A percentile compares a stretch with the other conserved stretches of the same genome.
Conservation (phyloP, 2,329 filamentous ascomycete species). For the Rugonectria rugulosa region DNA sequence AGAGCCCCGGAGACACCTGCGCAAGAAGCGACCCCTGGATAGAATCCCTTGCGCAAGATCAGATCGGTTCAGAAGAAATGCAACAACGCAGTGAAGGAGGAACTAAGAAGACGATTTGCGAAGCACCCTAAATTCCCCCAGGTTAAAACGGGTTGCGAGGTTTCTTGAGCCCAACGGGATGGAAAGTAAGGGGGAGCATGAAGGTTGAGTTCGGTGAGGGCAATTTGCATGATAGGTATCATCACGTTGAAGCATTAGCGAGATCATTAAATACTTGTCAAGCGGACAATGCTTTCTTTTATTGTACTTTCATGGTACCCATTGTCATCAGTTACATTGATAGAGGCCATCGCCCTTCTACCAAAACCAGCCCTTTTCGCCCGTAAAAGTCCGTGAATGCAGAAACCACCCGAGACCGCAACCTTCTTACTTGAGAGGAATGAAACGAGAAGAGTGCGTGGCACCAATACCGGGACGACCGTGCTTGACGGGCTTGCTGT, state of each 20-base stretch:
- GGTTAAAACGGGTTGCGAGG: too few species aligned
- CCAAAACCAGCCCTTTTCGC: constrained; percentile 66
- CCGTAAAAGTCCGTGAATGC: constrained; percentile 64
- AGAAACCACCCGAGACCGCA: constrained; percentile 60
- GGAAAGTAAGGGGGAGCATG: too few species aligned
- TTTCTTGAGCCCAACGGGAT: too few species aligned
- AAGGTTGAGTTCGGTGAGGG: too few species aligned
- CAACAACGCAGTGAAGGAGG: not conserved
- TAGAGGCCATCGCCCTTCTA: constrained; percentile 55
- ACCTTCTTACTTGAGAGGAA: constrained; percentile 97
- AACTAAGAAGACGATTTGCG: too few species aligned
- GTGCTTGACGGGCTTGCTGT: constrained; percentile 99
- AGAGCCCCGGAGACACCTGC: too few species aligned
- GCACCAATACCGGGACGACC: constrained; percentile 99
- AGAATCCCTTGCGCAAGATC: not conserved
- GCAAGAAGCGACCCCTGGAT: not conserved
- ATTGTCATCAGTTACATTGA: constrained; percentile 55
- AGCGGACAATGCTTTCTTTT: constrained; percentile 49
- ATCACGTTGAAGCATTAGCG: constrained; percentile 22
- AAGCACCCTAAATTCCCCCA: too few species aligned
- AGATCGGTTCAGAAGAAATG: not conserved
- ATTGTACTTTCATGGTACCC: constrained; percentile 55
- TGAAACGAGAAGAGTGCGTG: constrained; percentile 99
- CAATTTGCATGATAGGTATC: constrained; percentile 8
- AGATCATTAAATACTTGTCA: constrained; percentile 38